phyloP scores from a whole-genome alignment of 106 monocot genomes.

The Hemerocallis citrina region DNA sequence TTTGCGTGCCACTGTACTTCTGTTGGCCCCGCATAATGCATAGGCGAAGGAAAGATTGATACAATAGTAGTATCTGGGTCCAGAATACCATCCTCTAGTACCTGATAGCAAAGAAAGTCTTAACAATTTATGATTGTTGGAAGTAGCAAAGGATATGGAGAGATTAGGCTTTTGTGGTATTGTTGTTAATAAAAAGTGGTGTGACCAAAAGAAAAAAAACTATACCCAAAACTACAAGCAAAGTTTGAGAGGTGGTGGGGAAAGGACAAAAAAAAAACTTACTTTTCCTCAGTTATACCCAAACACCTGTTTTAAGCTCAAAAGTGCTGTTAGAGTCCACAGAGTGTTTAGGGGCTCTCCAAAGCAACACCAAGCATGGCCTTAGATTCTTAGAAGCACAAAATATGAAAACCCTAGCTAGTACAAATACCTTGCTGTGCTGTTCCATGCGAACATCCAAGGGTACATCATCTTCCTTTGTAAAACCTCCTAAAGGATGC shows the following conservation, averaged over 20 bases:
- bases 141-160: too few relatives aligned
- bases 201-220: too few relatives aligned
- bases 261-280: too few relatives aligned
- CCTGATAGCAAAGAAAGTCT: slow-evolving; percentile 24
- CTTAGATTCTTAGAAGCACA: not conserved
- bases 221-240: too few relatives aligned
- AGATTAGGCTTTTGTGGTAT: too few relatives aligned
- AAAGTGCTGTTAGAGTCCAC: too few relatives aligned
- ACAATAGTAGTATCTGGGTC: slow-evolving; percentile 93
- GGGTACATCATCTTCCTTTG: slow-evolving; percentile 95
- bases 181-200: too few relatives aligned
- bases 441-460: slow-evolving; percentile 95
- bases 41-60: slow-evolving; percentile 93
- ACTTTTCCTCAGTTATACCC: too few relatives aligned
- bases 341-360: too few relatives aligned
- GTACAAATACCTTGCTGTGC: slow-evolving; percentile 72
- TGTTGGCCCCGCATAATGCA: slow-evolving; percentile 99
- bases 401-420: not conserved
- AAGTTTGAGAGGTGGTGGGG: too few relatives aligned
- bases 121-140: not conserved
- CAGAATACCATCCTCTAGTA: slow-evolving; percentile 91
- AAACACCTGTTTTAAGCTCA: too few relatives aligned
- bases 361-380: too few relatives aligned
- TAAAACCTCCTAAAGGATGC: slow-evolving; percentile 95
- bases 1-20: slow-evolving; percentile 99